phyloP scores from a whole-genome alignment of 2,329 filamentous ascomycete genomes.

The Colletotrichum tabaci region DNA sequence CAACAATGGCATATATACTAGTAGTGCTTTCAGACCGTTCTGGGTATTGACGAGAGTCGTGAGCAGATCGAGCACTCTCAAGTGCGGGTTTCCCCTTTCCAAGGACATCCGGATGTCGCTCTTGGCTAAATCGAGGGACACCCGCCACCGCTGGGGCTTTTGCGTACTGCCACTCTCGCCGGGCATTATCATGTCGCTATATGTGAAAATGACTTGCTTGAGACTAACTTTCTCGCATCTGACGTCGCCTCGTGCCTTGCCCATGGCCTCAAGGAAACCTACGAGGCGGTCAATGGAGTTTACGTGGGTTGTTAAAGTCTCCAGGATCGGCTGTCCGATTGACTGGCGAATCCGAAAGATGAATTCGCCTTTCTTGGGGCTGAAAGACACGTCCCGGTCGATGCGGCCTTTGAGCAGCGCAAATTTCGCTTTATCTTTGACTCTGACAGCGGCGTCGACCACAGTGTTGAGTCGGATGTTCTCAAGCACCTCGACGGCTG shows the following conservation, averaged over 20 bases:
- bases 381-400: slow-evolving; percentile 75
- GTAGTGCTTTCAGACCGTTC: slow-evolving; percentile 67
- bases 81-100: slow-evolving; percentile 76
- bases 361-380: slow-evolving; percentile 72
- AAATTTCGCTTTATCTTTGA: slow-evolving; percentile 69
- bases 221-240: slow-evolving; percentile 73
- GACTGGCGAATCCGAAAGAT: slow-evolving; percentile 71
- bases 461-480: slow-evolving; percentile 28
- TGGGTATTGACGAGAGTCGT: slow-evolving; percentile 70
- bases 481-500: slow-evolving; percentile 17
- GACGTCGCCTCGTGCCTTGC: slow-evolving; percentile 68
- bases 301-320: slow-evolving; percentile 71
- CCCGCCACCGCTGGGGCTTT: slow-evolving; percentile 60
- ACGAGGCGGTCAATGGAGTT: slow-evolving; percentile 80
- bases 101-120: slow-evolving; percentile 72
- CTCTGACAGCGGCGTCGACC: slow-evolving; percentile 67
- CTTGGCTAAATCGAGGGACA: slow-evolving; percentile 70
- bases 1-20: slow-evolving; percentile 70
- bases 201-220: slow-evolving; percentile 77
- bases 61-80: slow-evolving; percentile 73
- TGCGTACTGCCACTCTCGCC: slow-evolving; percentile 33
- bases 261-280: slow-evolving; percentile 77
- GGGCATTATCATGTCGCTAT: slow-evolving; percentile 59
- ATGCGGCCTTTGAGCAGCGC: slow-evolving; percentile 67
- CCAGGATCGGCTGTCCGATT: slow-evolving; percentile 72